Evolutionary conservation across 495 filamentous ascomycete genomes (phyloP).

Genomic region (Podospora comata): DNA sequence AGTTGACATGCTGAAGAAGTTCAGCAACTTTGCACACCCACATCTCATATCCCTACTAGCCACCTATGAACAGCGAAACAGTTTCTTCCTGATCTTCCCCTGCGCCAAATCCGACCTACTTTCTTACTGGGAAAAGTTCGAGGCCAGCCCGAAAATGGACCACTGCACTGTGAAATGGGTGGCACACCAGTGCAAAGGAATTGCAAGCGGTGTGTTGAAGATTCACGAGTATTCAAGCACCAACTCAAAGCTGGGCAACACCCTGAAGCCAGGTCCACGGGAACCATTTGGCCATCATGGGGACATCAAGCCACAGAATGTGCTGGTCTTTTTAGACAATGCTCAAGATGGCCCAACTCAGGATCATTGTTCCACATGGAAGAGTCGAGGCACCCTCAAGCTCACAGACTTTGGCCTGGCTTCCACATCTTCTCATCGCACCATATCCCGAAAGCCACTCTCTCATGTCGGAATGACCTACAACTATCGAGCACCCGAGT

Average conservation of each 20-base stretch:
- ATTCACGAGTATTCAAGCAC: slow-evolving; percentile 20
- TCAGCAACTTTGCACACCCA: slow-evolving; percentile 17
- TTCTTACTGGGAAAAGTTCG: slow-evolving; percentile 21
- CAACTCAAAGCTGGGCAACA: background rate
- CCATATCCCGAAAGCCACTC: background rate
- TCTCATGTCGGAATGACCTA: slow-evolving; percentile 5
- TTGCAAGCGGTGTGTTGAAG: slow-evolving; percentile 21
- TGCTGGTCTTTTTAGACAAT: slow-evolving; percentile 22
- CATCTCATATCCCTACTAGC: slow-evolving; percentile 29
- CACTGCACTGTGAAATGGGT: slow-evolving; percentile 16
- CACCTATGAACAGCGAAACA: slow-evolving; percentile 20
- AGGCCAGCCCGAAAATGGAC: background rate
- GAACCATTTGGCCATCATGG: slow-evolving; percentile 25
- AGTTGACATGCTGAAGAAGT: slow-evolving; percentile 24
- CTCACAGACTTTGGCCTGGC: slow-evolving; percentile 27
- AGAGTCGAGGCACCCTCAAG: slow-evolving; percentile 14
- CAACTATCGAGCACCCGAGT: slow-evolving; percentile 28
- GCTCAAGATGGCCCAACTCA: too few species aligned
- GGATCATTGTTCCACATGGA: too few species aligned
- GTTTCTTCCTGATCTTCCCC: slow-evolving; percentile 29
- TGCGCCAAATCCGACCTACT: slow-evolving; percentile 23
- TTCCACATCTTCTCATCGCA: slow-evolving; percentile 10
- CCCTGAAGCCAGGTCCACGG: slow-evolving; percentile 6
- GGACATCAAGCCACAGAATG: slow-evolving; percentile 30
- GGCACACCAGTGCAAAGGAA: slow-evolving; percentile 25